Evolutionary conservation across 2,329 filamentous ascomycete species (phyloP).

Genomic region (Colletotrichum tofieldiae): DNA sequence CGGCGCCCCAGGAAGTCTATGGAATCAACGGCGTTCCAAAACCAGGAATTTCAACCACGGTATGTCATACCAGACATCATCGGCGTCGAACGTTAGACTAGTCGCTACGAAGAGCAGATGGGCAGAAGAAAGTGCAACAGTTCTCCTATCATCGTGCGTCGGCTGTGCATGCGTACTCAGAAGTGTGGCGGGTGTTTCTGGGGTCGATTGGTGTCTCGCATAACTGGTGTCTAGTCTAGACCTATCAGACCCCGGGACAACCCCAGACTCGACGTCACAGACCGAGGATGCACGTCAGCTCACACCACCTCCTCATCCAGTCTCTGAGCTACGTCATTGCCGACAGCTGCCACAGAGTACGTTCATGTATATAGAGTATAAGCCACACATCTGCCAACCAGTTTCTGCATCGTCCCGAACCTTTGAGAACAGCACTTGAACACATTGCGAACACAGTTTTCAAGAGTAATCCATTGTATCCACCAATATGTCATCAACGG

Average conservation of each 20-base stretch:
- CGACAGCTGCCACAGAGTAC: slow-evolving; percentile 7
- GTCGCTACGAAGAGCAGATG: neutral
- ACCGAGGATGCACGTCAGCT: slow-evolving; percentile 35
- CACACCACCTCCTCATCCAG: slow-evolving; percentile 29
- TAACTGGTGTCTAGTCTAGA: slow-evolving; percentile 18
- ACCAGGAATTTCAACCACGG: slow-evolving; percentile 1
- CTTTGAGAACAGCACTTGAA: neutral
- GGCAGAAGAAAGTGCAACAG: neutral
- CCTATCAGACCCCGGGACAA: slow-evolving; percentile 36
- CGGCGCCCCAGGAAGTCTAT: neutral
- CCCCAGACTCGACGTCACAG: slow-evolving; percentile 38
- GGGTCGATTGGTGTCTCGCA: slow-evolving; percentile 38
- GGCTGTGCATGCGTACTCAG: slow-evolving; percentile 7
- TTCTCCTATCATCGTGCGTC: slow-evolving; percentile 17
- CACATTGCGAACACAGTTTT: neutral
- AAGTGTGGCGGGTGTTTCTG: slow-evolving; percentile 21
- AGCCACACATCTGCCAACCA: neutral
- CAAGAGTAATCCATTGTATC: neutral
- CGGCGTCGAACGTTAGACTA: neutral
- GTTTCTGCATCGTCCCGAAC: neutral
- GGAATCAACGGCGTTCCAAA: neutral
- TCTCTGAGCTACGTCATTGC: slow-evolving; percentile 24
- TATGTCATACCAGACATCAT: slow-evolving; percentile 21
- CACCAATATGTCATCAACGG: slow-evolving; percentile 26
- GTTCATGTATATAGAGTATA: slow-evolving; percentile 26